These are phyloP conservation scores for Pascua guehoae DNA, from an alignment of 1,284 basidiomycete species.

Conservation along the genomic window DNA sequence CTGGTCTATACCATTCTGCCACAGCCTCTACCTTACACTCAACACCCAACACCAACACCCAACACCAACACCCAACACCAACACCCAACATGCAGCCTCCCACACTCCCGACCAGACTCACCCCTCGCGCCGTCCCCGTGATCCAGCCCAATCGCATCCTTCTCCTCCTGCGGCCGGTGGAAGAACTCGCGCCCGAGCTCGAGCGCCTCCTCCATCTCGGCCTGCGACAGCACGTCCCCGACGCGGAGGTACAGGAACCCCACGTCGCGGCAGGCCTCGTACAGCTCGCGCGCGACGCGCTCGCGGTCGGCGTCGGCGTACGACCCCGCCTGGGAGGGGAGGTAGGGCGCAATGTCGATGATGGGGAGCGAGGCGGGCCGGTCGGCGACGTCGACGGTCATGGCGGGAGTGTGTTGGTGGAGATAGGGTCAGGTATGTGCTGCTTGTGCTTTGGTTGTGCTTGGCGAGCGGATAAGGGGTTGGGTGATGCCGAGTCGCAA, in stretches of 20 bases:
- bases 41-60: no score
- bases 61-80: background rate
- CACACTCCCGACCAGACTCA: conserved; percentile 39
- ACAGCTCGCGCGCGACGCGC: conserved; percentile 59
- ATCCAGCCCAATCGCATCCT: conserved; percentile 63
- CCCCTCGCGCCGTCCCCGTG: conserved; percentile 71
- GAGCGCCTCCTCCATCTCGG: conserved; percentile 64
- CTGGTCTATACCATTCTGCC: no score
- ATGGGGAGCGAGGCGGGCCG: conserved; percentile 30
- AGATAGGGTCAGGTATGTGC: background rate
- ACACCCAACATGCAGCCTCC: no score
- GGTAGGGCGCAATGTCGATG: conserved; percentile 43
- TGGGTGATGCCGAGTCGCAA: no score
- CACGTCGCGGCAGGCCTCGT: conserved; percentile 68
- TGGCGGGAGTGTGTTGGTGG: background rate
- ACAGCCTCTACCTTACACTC: no score
- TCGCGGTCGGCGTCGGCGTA: conserved; percentile 1
- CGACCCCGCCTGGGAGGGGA: conserved; percentile 14
- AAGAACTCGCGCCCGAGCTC: conserved; percentile 69
- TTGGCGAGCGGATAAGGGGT: no score
- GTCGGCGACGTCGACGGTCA: background rate
- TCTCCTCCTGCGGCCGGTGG: conserved; percentile 63
- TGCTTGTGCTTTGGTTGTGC: background rate
- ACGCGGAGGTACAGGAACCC: conserved; percentile 85
- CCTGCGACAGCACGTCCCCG: conserved; percentile 56